A percentile compares a stretch with the other conserved stretches of the same genome.
phyloP scores from a whole-genome alignment of 352 stramenopile species.

The Globisporangium paroecandrum region DNA sequence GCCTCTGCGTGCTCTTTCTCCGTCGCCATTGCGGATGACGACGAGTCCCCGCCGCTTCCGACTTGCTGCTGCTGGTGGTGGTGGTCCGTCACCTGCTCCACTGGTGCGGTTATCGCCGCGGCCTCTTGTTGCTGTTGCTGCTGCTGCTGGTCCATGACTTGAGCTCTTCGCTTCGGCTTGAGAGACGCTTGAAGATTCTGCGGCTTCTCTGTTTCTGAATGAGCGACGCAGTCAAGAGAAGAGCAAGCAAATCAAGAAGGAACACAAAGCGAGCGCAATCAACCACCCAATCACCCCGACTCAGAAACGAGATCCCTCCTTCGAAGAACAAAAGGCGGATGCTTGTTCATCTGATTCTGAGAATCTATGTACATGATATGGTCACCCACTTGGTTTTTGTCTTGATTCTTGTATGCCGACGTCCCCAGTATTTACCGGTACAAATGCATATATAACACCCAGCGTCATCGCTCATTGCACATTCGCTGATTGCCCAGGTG shows the following conservation, averaged over 20 bases:
- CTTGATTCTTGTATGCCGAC: no score
- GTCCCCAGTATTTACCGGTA: no score
- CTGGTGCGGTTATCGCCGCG: not conserved
- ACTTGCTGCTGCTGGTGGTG: not conserved
- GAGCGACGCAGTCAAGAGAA: not conserved
- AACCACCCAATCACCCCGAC: not conserved
- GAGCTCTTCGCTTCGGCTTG: not conserved
- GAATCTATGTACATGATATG: no score
- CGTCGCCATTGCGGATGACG: not conserved
- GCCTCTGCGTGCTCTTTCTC: not conserved
- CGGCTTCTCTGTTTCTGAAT: not conserved
- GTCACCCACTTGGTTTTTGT: no score
- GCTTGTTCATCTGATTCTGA: no score
- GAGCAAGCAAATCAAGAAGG: not conserved
- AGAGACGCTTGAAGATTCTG: slow-evolving; percentile 8
- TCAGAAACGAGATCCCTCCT: not conserved
- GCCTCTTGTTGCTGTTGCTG: not conserved
- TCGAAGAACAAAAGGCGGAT: not conserved
- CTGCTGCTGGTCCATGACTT: not conserved
- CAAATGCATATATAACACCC: no score
- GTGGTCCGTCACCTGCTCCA: no score
- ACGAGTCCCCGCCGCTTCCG: not conserved
- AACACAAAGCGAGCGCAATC: not conserved
- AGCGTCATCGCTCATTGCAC: no score
- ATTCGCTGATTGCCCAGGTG: no score